Conservation (phyloP, 2,329 filamentous ascomycete species). For the Salinomyces thailandicus region DNA sequence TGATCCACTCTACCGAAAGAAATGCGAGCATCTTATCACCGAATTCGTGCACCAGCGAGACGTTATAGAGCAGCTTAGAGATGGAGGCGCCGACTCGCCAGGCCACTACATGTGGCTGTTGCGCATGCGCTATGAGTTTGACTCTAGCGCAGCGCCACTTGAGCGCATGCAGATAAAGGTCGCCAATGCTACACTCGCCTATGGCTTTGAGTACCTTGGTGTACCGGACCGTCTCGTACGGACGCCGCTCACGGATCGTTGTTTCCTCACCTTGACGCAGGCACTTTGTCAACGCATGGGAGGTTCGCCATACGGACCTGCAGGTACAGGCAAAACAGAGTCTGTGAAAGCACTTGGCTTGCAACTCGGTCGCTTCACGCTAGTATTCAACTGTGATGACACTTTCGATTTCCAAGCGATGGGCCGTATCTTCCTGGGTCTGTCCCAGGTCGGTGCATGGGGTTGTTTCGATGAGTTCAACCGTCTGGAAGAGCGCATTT, state of each 20-base stretch:
- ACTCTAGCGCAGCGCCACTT: conserved; percentile 65
- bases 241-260: conserved; percentile 93
- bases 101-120: conserved; percentile 87
- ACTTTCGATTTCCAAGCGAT: conserved; percentile 99
- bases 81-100: conserved; percentile 60
- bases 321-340: conserved; percentile 97
- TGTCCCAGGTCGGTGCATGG: conserved; percentile 98
- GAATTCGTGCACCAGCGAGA: conserved; percentile 98
- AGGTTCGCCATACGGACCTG: conserved; percentile 93
- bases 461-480: conserved; percentile 99
- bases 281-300: conserved; percentile 89
- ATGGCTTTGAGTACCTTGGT: conserved; percentile 96
- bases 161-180: conserved; percentile 84
- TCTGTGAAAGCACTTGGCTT: conserved; percentile 97
- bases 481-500: conserved; percentile 89
- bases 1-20: conserved; percentile 77
- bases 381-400: conserved; percentile 99
- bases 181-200: conserved; percentile 90
- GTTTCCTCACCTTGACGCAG: conserved; percentile 95
- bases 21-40: conserved; percentile 96
- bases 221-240: conserved; percentile 92
- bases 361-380: conserved; percentile 90
- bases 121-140: conserved; percentile 94
- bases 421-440: conserved; percentile 98
- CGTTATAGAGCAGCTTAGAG: conserved; percentile 74